Conservation (phyloP, 1,284 basidiomycete species). For the Agroathelia rolfsii region DNA sequence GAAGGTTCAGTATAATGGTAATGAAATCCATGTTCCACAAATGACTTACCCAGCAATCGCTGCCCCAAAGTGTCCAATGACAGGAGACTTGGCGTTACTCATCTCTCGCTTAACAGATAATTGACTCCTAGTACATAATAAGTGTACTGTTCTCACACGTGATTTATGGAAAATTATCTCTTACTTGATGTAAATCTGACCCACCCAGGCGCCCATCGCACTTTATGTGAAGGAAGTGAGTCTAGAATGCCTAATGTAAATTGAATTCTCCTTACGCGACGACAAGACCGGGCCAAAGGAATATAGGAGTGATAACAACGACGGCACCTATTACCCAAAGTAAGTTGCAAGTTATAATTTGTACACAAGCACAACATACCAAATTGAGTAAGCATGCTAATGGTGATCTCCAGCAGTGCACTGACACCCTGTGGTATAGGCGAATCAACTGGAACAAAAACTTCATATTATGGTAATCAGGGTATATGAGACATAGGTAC, state of each 20-base stretch:
- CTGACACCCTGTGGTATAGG: conserved; percentile 12
- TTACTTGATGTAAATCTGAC: conserved; percentile 23
- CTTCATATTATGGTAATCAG: too few species aligned
- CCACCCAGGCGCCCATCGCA: conserved; percentile 34
- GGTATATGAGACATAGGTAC: too few species aligned
- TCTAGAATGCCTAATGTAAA: too few species aligned
- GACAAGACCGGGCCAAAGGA: conserved; percentile 23
- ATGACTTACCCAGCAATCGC: conserved; percentile 27
- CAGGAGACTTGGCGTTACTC: conserved; percentile 33
- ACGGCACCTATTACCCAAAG: too few species aligned
- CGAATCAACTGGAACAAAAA: conserved; percentile 14
- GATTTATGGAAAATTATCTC: conserved; percentile 21
- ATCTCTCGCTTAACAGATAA: conserved; percentile 36
- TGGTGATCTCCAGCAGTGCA: conserved; percentile 15
- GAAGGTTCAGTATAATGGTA: too few species aligned
- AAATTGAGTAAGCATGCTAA: conserved; percentile 28
- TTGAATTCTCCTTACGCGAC: too few species aligned
- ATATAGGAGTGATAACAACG: conserved; percentile 31
- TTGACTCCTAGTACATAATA: conserved; percentile 31
- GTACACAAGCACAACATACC: too few species aligned
- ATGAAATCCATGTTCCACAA: neutral
- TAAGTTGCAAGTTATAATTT: too few species aligned
- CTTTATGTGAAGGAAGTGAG: too few species aligned
- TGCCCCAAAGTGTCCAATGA: conserved; percentile 34
- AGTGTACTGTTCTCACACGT: conserved; percentile 24